Conservation (phyloP, 2,329 filamentous ascomycete genomes). For the Aaosphaeria arxii region DNA sequence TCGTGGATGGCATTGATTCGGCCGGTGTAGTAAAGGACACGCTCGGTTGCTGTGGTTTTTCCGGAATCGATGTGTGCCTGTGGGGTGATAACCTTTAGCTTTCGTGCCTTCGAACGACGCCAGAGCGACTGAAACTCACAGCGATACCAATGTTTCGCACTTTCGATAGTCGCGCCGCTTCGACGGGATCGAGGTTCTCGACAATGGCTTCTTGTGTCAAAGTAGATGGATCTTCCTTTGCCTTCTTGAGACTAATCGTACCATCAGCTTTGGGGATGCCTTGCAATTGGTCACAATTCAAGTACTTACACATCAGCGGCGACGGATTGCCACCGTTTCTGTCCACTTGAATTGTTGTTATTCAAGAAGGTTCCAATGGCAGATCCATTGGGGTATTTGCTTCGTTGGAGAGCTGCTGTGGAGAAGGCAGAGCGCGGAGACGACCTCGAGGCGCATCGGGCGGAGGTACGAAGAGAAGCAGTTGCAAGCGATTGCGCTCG, state of each 20-base stretch:
- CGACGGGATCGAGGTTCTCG: slow-evolving; percentile 75
- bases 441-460: slow-evolving; percentile 18
- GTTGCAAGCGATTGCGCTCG: slow-evolving; percentile 31
- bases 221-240: slow-evolving; percentile 53
- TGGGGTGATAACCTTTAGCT: background rate
- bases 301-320: slow-evolving; percentile 37
- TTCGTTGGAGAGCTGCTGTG: slow-evolving; percentile 27
- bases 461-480: slow-evolving; percentile 23
- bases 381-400: slow-evolving; percentile 23
- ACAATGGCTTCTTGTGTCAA: slow-evolving; percentile 66
- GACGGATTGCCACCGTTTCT: slow-evolving; percentile 35
- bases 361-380: slow-evolving; percentile 28
- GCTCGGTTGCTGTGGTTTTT: slow-evolving; percentile 94
- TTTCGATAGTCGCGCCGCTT: slow-evolving; percentile 72
- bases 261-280: slow-evolving; percentile 3
- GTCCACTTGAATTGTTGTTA: slow-evolving; percentile 15
- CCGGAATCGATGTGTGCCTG: slow-evolving; percentile 97
- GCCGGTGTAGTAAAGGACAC: slow-evolving; percentile 96
- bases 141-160: slow-evolving; percentile 98
- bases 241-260: slow-evolving; percentile 46
- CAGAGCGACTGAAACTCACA: slow-evolving; percentile 49
- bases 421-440: slow-evolving; percentile 32
- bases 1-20: slow-evolving; percentile 97
- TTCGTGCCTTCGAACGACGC: background rate
- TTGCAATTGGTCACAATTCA: background rate